A percentile compares a stretch with the other conserved stretches of the same genome.
phyloP scores from a whole-genome alignment of 495 filamentous ascomycete genomes.

The Parathielavia hyrcaniae region DNA sequence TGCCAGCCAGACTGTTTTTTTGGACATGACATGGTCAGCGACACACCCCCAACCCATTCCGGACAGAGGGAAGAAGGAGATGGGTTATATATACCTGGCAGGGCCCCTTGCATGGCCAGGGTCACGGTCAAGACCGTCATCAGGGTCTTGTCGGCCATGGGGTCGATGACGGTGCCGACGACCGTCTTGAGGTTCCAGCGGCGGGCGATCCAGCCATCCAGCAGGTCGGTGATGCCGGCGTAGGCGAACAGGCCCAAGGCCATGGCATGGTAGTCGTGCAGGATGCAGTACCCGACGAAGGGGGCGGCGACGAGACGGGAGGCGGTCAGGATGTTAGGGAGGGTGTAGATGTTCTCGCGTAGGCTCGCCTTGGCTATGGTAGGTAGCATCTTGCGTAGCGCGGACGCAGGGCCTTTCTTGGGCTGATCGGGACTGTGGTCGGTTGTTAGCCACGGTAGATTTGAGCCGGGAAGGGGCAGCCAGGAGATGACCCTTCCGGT shows the following conservation, averaged over 20 bases:
- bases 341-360: constrained; percentile 91
- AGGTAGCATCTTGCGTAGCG: constrained; percentile 41
- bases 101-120: constrained; percentile 68
- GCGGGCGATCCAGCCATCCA: constrained; percentile 90
- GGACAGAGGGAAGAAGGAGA: background rate
- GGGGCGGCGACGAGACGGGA: constrained; percentile 79
- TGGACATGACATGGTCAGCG: constrained; percentile 2
- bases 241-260: constrained; percentile 84
- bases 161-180: constrained; percentile 92
- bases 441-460: background rate
- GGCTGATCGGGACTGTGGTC: constrained; percentile 3
- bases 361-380: constrained; percentile 35
- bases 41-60: background rate
- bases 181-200: constrained; percentile 84
- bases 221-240: constrained; percentile 81
- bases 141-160: constrained; percentile 90
- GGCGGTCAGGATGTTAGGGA: constrained; percentile 89
- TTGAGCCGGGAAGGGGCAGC: background rate
- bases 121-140: constrained; percentile 89
- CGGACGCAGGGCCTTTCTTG: constrained; percentile 7
- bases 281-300: constrained; percentile 79
- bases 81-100: constrained; percentile 58
- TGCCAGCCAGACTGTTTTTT: constrained; percentile 70
- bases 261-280: constrained; percentile 69
- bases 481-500: background rate